Conservation (phyloP, 2,329 filamentous ascomycete species). For the Curvularia eragrostidis region DNA sequence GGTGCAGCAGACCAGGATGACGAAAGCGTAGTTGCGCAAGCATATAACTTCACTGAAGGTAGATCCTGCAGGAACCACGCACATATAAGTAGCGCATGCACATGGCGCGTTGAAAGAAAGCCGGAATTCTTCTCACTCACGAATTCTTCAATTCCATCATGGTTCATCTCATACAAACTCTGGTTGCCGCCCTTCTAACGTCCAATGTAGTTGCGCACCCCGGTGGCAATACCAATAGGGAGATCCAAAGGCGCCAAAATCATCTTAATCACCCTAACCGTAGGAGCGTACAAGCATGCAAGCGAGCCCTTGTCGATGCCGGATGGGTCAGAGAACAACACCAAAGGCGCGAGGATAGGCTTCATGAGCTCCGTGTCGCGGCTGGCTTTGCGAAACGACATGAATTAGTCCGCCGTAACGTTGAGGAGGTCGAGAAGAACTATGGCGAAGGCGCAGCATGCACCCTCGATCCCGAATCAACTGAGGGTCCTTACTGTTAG, state of each 20-base stretch:
- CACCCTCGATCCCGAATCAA: conserved; percentile 44
- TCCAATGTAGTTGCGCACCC: conserved; percentile 43
- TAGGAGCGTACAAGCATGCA: conserved; percentile 46
- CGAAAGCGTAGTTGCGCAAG: conserved; percentile 4
- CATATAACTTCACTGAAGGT: neutral
- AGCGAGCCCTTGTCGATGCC: conserved; percentile 40
- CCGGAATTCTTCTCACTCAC: conserved; percentile 1
- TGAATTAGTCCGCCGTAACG: conserved; percentile 40
- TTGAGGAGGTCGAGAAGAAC: conserved; percentile 33
- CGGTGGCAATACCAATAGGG: conserved; percentile 44
- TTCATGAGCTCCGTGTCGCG: conserved; percentile 49
- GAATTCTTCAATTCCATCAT: conserved; percentile 16
- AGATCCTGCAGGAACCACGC: neutral
- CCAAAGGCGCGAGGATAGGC: conserved; percentile 47
- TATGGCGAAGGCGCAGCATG: conserved; percentile 40
- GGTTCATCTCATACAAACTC: conserved; percentile 38
- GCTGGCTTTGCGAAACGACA: conserved; percentile 44
- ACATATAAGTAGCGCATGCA: conserved; percentile 33
- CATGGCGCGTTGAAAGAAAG: neutral
- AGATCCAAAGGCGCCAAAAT: conserved; percentile 38
- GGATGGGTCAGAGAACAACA: conserved; percentile 47
- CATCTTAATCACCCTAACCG: conserved; percentile 49
- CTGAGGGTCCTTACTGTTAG: conserved; percentile 47
- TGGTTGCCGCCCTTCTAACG: conserved; percentile 34
- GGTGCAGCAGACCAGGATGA: conserved; percentile 12